phyloP scores from a whole-genome alignment of 2,329 filamentous ascomycete genomes.

The Hortaea werneckii region DNA sequence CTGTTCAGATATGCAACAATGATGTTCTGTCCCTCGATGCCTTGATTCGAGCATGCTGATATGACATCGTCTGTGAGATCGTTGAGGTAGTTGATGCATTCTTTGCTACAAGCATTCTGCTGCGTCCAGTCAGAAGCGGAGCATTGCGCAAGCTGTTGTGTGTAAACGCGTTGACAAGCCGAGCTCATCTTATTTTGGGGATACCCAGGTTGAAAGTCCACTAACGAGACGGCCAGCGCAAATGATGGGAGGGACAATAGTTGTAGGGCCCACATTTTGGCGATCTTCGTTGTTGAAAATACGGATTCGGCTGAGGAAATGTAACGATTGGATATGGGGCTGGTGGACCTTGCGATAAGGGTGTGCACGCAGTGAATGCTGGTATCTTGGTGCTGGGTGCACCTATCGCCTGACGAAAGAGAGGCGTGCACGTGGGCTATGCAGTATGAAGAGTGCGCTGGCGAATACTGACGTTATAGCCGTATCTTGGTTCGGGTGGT shows the following conservation, averaged over 20 bases:
- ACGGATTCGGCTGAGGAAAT: too few species aligned
- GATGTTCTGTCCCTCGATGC: slow-evolving; percentile 30
- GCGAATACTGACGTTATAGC: too few species aligned
- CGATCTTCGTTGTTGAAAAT: not conserved
- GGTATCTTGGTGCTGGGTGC: too few species aligned
- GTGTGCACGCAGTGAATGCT: too few species aligned
- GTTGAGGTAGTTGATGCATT: slow-evolving; percentile 32
- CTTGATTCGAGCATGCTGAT: slow-evolving; percentile 19
- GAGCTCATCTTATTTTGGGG: slow-evolving; percentile 26
- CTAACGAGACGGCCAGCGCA: slow-evolving; percentile 30
- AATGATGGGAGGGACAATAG: slow-evolving; percentile 17
- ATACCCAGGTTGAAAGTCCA: slow-evolving; percentile 35
- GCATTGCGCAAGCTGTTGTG: slow-evolving; percentile 31
- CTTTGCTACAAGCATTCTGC: slow-evolving; percentile 30
- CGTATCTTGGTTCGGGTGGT: too few species aligned
- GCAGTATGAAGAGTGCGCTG: too few species aligned
- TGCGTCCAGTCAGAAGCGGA: slow-evolving; percentile 29
- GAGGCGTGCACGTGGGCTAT: too few species aligned
- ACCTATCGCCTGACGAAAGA: too few species aligned
- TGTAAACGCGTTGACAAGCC: slow-evolving; percentile 33
- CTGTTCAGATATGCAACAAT: slow-evolving; percentile 33
- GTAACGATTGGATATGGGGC: too few species aligned
- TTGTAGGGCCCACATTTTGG: slow-evolving; percentile 1
- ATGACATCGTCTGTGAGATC: slow-evolving; percentile 25
- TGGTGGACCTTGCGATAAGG: too few species aligned